Percentiles rank a stretch among this genome's conserved stretches.
These are phyloP conservation scores for Colletotrichum chrysophilum DNA, from an alignment of 2,329 filamentous ascomycete genomes.

Conservation along the genomic window DNA sequence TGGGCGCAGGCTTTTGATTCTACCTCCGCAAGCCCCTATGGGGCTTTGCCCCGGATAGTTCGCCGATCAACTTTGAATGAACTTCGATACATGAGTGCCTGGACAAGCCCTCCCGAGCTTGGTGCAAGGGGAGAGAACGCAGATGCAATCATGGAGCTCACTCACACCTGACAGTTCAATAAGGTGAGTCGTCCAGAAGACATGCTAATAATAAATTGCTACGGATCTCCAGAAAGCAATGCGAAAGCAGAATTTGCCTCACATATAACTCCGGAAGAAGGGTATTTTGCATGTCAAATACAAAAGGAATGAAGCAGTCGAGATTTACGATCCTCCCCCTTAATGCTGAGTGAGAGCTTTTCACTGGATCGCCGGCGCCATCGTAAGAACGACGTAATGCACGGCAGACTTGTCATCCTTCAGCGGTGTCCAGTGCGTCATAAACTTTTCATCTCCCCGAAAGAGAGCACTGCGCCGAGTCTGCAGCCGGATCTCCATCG, in stretches of 20 bases:
- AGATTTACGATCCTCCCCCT: background rate
- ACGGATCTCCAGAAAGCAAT: rapidly evolving
- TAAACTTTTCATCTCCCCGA: constrained; percentile 25
- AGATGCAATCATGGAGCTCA: too few species aligned
- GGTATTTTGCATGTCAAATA: background rate
- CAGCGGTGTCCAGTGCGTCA: constrained; percentile 24
- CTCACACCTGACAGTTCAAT: too few species aligned
- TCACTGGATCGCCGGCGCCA: constrained; percentile 15
- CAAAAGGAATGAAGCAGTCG: background rate
- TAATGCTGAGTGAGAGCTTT: background rate
- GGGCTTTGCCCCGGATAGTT: too few species aligned
- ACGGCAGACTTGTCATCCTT: constrained; percentile 20
- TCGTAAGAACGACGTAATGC: constrained; percentile 13
- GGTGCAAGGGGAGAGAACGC: too few species aligned
- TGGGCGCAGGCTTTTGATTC: too few species aligned
- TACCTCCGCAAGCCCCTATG: too few species aligned
- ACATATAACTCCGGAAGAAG: background rate
- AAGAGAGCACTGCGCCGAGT: constrained; percentile 29
- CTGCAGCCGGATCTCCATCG: constrained; percentile 29
- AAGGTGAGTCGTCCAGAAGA: too few species aligned
- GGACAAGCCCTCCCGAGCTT: too few species aligned
- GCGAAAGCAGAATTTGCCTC: too few species aligned
- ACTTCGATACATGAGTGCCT: too few species aligned
- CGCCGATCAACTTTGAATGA: too few species aligned
- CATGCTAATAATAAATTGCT: background rate